Base-by-base conservation (phyloP, 768 basidiomycete genomes). In the Macrolepiota albuminosa region DNA sequence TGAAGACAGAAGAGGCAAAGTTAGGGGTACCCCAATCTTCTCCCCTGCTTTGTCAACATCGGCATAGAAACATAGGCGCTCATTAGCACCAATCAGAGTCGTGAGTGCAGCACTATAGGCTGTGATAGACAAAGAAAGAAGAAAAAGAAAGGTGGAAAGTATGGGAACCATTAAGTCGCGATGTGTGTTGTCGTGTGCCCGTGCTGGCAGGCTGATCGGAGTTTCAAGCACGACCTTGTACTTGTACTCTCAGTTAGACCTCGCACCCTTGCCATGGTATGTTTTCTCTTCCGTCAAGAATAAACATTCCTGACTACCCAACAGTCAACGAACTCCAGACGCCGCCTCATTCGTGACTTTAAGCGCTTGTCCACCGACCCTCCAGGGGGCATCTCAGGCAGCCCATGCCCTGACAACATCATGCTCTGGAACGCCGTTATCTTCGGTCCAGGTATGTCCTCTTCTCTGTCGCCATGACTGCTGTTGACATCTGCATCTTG, bases 401-500 rank as follows among this genome's bases (percentile, higher is more conserved):
- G 93, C 68, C 96, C 97, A 70, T 95, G 93, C 70, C 88, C 93
- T 2, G 97, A 98, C 71, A 98, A 98, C 72, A 97, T 99, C 73
- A 97, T 98, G 94, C 82, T 98, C 16, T 99, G 97, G 97, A 99
- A 99, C 68, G 97, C 97, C 1, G 97, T 99, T 59, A 99, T 99
- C 63, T 98, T 99, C 70, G 97, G 97, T 3, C 97, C 97, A 74
- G 89, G 96, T 95, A 60, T 69, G 88, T 75, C 18, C 16, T 31
- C n/a, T n/a, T 18, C 21, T 33, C 31, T 11, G 16, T 18, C 18
- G 29, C 46, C 56, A 29, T 6, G 24, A 42, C 40, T 1, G 26
- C 40, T 39, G 59, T 60, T 51, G 33, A 56, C 54, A 45, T 39
- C 13, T 37, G 21, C 61, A 37, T 56, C 24, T 48, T 52, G 53